phyloP scores from a whole-genome alignment of 768 basidiomycete species.

The Pleurotus cornucopiae region DNA sequence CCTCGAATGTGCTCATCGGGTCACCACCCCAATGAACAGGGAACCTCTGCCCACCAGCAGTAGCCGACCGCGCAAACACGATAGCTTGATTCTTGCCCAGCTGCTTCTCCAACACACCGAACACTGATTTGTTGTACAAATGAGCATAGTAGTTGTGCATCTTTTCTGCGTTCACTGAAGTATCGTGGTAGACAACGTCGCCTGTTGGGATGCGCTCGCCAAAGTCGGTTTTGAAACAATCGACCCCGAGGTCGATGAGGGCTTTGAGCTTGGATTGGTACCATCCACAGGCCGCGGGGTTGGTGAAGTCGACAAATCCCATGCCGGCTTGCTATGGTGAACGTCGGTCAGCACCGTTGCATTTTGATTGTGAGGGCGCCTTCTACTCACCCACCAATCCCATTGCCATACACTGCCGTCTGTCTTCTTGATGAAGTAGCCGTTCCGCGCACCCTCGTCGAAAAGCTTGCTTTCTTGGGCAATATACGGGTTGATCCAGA shows the following conservation, averaged over 20 bases:
- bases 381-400: constrained; percentile 30
- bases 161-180: constrained; percentile 18
- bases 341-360: background rate
- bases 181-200: constrained; percentile 27
- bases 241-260: constrained; percentile 38
- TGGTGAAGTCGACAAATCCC: constrained; percentile 41
- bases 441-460: constrained; percentile 35
- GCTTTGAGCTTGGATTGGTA: constrained; percentile 33
- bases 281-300: constrained; percentile 40
- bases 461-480: constrained; percentile 35
- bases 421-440: constrained; percentile 41
- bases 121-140: constrained; percentile 40
- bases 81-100: constrained; percentile 36
- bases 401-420: constrained; percentile 36
- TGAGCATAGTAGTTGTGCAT: constrained; percentile 27
- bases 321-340: constrained; percentile 32
- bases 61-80: constrained; percentile 42
- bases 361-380: too few species aligned
- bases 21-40: constrained; percentile 42
- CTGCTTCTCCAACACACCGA: constrained; percentile 30
- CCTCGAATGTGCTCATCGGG: constrained; percentile 41
- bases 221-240: constrained; percentile 35
- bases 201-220: constrained; percentile 34
- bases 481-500: constrained; percentile 42
- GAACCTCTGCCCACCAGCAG: constrained; percentile 41